Conservation (phyloP, 2,329 filamentous ascomycete species). For the Colletotrichum incanum region DNA sequence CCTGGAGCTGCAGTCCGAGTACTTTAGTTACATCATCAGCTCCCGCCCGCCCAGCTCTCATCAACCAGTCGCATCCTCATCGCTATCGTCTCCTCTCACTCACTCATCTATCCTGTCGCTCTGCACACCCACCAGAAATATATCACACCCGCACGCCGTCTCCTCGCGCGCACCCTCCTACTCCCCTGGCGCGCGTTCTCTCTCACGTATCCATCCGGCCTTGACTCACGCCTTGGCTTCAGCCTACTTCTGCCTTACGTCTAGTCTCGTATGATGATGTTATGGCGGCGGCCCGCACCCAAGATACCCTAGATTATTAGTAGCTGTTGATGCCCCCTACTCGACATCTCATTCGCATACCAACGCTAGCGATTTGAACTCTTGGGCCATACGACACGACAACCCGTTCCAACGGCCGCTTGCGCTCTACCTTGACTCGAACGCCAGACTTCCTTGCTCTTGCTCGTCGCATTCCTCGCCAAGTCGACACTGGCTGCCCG, state of each 20-base stretch:
- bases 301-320: constrained; percentile 28
- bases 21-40: constrained; percentile 42
- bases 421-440: background rate
- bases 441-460: constrained; percentile 12
- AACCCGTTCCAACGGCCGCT: background rate
- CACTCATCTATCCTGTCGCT: constrained; percentile 8
- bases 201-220: background rate
- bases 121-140: constrained; percentile 25
- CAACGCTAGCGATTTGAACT: constrained; percentile 14
- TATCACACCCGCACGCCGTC: constrained; percentile 17
- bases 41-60: constrained; percentile 10
- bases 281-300: constrained; percentile 23
- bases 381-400: background rate
- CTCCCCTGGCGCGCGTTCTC: constrained; percentile 12
- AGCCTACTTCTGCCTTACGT: constrained; percentile 38
- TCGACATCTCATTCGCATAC: constrained; percentile 10
- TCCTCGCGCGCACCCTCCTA: background rate
- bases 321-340: constrained; percentile 32
- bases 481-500: constrained; percentile 3
- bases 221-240: constrained; percentile 41
- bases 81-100: background rate
- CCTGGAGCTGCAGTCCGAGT: constrained; percentile 36
- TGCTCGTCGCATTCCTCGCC: constrained; percentile 4
- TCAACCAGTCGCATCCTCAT: constrained; percentile 15
- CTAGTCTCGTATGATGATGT: constrained; percentile 33